A percentile compares a stretch with the other conserved stretches of the same genome.
Evolutionary conservation across 192 early-diverging fungal genomes (phyloP).

Genomic region (Entomortierella chlamydospora): DNA sequence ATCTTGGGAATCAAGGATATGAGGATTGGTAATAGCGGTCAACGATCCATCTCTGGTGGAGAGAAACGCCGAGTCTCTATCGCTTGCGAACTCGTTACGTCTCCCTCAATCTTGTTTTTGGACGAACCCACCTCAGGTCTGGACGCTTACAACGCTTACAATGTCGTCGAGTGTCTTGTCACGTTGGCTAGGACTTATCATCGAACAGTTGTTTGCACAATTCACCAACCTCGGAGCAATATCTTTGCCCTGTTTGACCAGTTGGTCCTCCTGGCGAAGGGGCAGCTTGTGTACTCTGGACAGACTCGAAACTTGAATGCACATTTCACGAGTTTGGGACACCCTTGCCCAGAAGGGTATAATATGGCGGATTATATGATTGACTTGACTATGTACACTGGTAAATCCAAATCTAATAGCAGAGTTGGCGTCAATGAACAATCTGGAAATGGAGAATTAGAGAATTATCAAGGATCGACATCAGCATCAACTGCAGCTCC

Average conservation of each 20-base stretch:
- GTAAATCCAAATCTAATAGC: background rate
- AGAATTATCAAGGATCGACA: constrained; percentile 2
- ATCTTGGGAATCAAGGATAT: constrained; percentile 86
- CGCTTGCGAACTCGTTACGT: constrained; percentile 93
- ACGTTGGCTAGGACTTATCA: constrained; percentile 71
- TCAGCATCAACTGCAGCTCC: background rate
- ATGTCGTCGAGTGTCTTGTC: constrained; percentile 91
- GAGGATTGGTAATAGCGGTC: constrained; percentile 74
- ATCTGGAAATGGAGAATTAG: constrained; percentile 22
- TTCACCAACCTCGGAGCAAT: constrained; percentile 95
- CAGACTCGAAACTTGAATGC: constrained; percentile 68
- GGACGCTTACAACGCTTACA: constrained; percentile 94
- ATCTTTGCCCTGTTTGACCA: constrained; percentile 94
- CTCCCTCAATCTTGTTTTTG: constrained; percentile 91
- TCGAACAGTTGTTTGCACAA: constrained; percentile 89
- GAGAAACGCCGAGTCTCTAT: constrained; percentile 94
- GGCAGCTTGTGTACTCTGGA: constrained; percentile 87
- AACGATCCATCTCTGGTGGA: constrained; percentile 90
- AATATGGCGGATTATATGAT: constrained; percentile 93
- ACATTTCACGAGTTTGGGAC: constrained; percentile 83
- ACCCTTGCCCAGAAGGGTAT: constrained; percentile 85
- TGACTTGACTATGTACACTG: constrained; percentile 70
- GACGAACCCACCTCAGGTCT: constrained; percentile 88
- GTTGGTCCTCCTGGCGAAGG: constrained; percentile 85
- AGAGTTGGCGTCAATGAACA: constrained; percentile 2